phyloP scores from a whole-genome alignment of 2,329 filamentous ascomycete species.

The Ascochyta pisi region DNA sequence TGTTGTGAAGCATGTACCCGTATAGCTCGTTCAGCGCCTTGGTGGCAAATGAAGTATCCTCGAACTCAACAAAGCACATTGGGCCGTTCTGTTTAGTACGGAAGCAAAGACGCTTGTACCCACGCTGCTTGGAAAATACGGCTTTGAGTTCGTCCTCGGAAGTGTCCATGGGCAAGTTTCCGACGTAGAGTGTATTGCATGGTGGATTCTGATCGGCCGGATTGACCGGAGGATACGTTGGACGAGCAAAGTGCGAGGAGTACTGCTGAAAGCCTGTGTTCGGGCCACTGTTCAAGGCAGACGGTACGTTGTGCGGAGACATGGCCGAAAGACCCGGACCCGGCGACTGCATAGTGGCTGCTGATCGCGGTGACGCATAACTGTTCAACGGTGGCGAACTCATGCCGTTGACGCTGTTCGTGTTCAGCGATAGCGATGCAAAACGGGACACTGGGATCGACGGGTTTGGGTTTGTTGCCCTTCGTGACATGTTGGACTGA shows the following conservation, averaged over 20 bases:
- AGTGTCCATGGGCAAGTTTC: slow-evolving; percentile 91
- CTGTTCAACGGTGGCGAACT: slow-evolving; percentile 63
- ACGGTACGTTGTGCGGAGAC: slow-evolving; percentile 64
- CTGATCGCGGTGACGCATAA: slow-evolving; percentile 58
- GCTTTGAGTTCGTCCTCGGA: slow-evolving; percentile 95
- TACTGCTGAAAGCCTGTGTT: slow-evolving; percentile 63
- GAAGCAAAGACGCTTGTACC: slow-evolving; percentile 95
- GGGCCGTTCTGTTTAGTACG: slow-evolving; percentile 93
- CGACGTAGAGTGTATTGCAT: slow-evolving; percentile 97
- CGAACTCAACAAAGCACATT: slow-evolving; percentile 99
- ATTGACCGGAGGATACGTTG: slow-evolving; percentile 84
- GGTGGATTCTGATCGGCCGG: slow-evolving; percentile 96
- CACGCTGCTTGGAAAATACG: slow-evolving; percentile 89
- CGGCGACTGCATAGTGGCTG: slow-evolving; percentile 59
- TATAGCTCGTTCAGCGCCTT: slow-evolving; percentile 91
- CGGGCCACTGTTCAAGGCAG: slow-evolving; percentile 56
- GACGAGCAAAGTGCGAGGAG: slow-evolving; percentile 64
- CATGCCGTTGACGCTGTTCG: slow-evolving; percentile 56
- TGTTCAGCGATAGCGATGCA: slow-evolving; percentile 73
- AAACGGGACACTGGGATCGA: slow-evolving; percentile 74
- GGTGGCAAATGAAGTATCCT: slow-evolving; percentile 89
- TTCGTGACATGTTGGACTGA: slow-evolving; percentile 63
- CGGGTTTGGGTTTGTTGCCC: slow-evolving; percentile 74
- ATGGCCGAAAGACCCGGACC: slow-evolving; percentile 50
- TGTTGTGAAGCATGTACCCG: slow-evolving; percentile 85